phyloP scores from a whole-genome alignment of 371 early-diverging fungal genomes.

The Cokeromyces recurvatus region DNA sequence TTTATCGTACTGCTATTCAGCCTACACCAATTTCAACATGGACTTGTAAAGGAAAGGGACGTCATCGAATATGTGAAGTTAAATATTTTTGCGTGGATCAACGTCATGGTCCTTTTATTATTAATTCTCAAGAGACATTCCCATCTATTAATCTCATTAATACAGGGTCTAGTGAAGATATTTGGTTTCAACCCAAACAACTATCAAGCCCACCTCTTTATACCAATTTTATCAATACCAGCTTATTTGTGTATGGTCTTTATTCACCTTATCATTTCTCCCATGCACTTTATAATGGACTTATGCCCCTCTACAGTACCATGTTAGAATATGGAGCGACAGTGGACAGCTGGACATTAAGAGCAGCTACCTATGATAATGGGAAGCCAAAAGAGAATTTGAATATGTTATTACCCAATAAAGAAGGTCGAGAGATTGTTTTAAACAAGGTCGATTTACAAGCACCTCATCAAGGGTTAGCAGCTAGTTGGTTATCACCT shows the following conservation, averaged over 20 bases:
- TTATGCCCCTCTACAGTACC: slow-evolving; percentile 46
- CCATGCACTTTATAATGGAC: slow-evolving; percentile 47
- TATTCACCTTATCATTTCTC: slow-evolving; percentile 47
- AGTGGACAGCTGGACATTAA: slow-evolving; percentile 29
- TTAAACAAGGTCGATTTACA: slow-evolving; percentile 15
- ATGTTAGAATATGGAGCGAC: slow-evolving; percentile 31
- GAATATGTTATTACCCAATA: slow-evolving; percentile 2
- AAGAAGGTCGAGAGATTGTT: slow-evolving; percentile 34
- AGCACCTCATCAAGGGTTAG: slow-evolving; percentile 25
- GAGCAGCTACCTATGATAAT: slow-evolving; percentile 12
- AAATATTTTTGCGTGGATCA: slow-evolving; percentile 28
- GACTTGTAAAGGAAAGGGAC: slow-evolving; percentile 18
- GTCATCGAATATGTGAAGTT: slow-evolving; percentile 19
- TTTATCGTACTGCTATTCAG: no score
- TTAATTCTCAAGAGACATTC: slow-evolving; percentile 9
- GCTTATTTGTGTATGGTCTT: slow-evolving; percentile 45
- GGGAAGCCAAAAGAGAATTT: no score
- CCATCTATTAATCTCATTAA: slow-evolving; percentile 37
- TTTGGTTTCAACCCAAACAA: slow-evolving; percentile 33
- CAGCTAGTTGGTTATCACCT: slow-evolving; percentile 17
- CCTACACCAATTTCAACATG: slow-evolving; percentile 13
- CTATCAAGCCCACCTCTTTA: background rate
- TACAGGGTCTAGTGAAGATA: slow-evolving; percentile 20
- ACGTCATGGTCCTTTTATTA: slow-evolving; percentile 12
- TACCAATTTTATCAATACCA: slow-evolving; percentile 31